phyloP scores from a whole-genome alignment of 179 eudicot species.

The Heliamphora pulchella region DNA sequence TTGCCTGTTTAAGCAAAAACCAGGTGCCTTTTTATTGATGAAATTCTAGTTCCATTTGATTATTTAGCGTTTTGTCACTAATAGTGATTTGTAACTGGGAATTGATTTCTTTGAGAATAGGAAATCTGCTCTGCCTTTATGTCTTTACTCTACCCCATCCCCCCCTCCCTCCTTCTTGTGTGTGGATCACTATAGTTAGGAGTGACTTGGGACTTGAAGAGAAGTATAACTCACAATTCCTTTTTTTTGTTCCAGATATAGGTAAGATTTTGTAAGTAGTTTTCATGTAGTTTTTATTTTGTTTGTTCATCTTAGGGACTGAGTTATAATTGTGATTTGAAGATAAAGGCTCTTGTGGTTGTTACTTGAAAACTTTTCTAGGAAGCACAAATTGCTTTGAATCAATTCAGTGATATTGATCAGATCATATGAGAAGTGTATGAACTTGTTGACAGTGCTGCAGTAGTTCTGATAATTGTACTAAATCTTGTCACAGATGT shows the following conservation, averaged over 20 bases:
- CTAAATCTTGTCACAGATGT: constrained; percentile 28
- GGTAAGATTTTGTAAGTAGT: not conserved
- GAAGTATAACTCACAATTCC: not conserved
- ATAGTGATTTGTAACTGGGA: not conserved
- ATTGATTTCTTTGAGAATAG: not conserved
- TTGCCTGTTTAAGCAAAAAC: not conserved
- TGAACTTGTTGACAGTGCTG: not conserved
- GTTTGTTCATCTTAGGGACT: not conserved
- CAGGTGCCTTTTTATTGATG: not conserved
- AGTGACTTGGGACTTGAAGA: not conserved
- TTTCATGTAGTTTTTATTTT: not conserved
- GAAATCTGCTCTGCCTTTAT: not conserved
- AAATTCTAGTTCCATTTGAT: not conserved
- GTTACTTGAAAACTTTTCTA: not conserved
- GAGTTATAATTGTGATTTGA: not conserved
- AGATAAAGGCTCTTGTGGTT: not conserved
- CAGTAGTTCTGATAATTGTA: not conserved
- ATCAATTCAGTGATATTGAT: not conserved
- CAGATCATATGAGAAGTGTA: not conserved
- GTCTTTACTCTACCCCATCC: not conserved
- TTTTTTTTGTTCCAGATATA: too few species aligned
- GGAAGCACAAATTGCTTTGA: not conserved
- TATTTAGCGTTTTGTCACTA: not conserved
- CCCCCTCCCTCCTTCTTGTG: not conserved
- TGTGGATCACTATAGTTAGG: not conserved